Conservation (phyloP, 2,329 filamentous ascomycete genomes). For the Arthrobotrys musiformis region DNA sequence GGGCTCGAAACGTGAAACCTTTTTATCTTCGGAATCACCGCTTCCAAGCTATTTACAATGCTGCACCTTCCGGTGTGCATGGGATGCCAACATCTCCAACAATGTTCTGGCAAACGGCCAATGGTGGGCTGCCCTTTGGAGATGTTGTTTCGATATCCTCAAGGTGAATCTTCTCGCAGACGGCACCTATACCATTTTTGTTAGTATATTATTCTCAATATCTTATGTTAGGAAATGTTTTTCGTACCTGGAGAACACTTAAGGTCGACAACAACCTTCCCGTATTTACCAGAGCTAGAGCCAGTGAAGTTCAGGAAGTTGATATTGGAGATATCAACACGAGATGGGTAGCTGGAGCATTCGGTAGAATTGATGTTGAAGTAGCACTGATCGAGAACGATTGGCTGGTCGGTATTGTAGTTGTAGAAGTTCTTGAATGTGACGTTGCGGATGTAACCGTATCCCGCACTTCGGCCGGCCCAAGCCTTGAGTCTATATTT, state of each 20-base stretch:
- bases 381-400: conserved; percentile 73
- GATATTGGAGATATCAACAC: conserved; percentile 71
- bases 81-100: conserved; percentile 65
- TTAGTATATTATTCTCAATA: not conserved
- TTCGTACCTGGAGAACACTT: conserved; percentile 67
- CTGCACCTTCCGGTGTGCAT: conserved; percentile 37
- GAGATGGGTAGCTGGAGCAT: conserved; percentile 68
- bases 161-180: conserved; percentile 69
- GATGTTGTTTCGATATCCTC: conserved; percentile 69
- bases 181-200: conserved; percentile 61
- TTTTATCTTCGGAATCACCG: not conserved
- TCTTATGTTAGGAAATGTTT: not conserved
- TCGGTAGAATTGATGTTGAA: conserved; percentile 69
- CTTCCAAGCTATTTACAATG: conserved; percentile 3
- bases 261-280: conserved; percentile 68
- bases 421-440: conserved; percentile 72
- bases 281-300: conserved; percentile 69
- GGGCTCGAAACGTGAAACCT: not conserved
- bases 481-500: conserved; percentile 69
- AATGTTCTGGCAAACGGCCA: conserved; percentile 62
- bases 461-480: conserved; percentile 70
- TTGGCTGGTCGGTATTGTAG: conserved; percentile 70
- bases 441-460: conserved; percentile 72
- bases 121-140: conserved; percentile 63
- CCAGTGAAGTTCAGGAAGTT: conserved; percentile 71